phyloP scores from a whole-genome alignment of 768 basidiomycete species.

The Boletus edulis region DNA sequence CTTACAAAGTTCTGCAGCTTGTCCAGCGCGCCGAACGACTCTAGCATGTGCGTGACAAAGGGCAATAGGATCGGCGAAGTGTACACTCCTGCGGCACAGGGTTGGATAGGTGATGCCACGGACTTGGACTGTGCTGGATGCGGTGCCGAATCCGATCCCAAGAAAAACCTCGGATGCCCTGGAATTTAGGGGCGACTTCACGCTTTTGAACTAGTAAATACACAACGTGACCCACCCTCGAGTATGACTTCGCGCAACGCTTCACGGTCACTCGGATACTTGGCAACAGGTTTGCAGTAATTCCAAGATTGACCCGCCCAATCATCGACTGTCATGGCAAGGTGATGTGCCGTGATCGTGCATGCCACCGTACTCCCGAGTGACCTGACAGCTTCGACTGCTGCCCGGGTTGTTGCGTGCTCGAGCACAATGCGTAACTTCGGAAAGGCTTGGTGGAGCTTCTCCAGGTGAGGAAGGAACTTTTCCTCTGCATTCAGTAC shows the following conservation, averaged over 20 bases:
- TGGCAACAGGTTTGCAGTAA: constrained; percentile 98
- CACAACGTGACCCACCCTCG: constrained; percentile 50
- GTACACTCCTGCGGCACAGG: constrained; percentile 95
- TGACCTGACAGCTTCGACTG: constrained; percentile 80
- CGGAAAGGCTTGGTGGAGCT: constrained; percentile 83
- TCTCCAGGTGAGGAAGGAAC: constrained; percentile 85
- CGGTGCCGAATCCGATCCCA: constrained; percentile 96
- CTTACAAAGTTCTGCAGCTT: constrained; percentile 80
- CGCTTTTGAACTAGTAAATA: neutral
- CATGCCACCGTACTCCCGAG: constrained; percentile 86
- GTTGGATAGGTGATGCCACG: constrained; percentile 60
- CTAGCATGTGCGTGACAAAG: constrained; percentile 83
- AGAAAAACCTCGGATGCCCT: constrained; percentile 95
- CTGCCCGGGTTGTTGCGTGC: constrained; percentile 92
- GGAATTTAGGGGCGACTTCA: neutral
- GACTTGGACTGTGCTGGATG: constrained; percentile 73
- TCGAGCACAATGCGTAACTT: constrained; percentile 92
- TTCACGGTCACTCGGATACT: constrained; percentile 87
- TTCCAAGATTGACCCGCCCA: constrained; percentile 96
- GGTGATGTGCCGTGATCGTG: constrained; percentile 96
- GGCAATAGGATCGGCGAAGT: constrained; percentile 92
- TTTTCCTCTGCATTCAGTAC: constrained; percentile 89
- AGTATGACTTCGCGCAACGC: constrained; percentile 76
- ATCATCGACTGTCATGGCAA: constrained; percentile 90
- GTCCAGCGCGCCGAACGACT: constrained; percentile 84